These are phyloP conservation scores for Mallotus repandus DNA, from an alignment of 441 rosid species.

Conservation along the genomic window DNA sequence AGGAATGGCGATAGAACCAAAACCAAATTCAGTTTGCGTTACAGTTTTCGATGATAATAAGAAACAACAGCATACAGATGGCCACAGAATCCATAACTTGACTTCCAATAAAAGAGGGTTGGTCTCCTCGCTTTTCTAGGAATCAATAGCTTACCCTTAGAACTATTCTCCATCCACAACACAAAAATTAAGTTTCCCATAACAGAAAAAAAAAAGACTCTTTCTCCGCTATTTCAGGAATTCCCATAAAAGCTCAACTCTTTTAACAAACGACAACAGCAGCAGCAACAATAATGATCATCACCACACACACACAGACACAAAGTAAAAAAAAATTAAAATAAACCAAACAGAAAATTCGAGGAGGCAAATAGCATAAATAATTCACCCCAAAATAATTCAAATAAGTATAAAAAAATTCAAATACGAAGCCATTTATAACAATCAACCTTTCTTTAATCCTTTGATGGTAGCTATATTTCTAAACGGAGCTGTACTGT, in stretches of 20 bases:
- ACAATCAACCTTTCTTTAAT: not conserved
- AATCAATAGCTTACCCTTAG: constrained; percentile 23
- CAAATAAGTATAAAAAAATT: not conserved
- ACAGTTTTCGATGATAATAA: not conserved
- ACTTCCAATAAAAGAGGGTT: constrained; percentile 41
- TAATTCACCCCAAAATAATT: not conserved
- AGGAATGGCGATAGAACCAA: constrained; percentile 15
- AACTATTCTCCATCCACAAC: constrained; percentile 34
- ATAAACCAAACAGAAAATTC: not conserved
- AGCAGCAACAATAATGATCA: not conserved
- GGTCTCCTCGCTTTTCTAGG: constrained; percentile 36
- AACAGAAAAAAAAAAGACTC: constrained; percentile 21
- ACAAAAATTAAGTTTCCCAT: not conserved
- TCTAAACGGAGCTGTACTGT: too few species aligned
- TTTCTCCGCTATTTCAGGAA: constrained; percentile 44
- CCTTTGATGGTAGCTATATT: not conserved
- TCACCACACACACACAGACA: not conserved
- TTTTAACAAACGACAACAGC: not conserved
- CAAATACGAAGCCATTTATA: not conserved
- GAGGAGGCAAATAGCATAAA: not conserved
- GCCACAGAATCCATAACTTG: constrained; percentile 28
- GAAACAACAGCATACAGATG: constrained; percentile 15
- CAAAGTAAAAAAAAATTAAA: not conserved
- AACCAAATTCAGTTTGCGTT: not conserved
- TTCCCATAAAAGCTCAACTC: constrained; percentile 14